Base-by-base conservation (phyloP, 148 eudicot genomes). In the Chenopodium quinoa region DNA sequence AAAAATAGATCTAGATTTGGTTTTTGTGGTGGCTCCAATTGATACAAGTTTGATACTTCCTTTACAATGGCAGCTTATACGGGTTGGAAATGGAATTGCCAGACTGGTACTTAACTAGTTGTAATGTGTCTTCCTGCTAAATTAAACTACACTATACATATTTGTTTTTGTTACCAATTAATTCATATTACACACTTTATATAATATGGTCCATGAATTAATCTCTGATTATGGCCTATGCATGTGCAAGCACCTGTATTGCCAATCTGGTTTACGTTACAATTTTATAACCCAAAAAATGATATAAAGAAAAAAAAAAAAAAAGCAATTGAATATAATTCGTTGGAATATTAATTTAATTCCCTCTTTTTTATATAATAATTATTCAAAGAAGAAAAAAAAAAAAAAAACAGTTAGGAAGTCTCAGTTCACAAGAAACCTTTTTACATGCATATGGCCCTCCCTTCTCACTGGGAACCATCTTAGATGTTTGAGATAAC, bases 161-260 rank as follows among this genome's bases (percentile, higher is more conserved):
- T 9, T 50, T 50, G 16, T 50, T 9, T 10, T 50, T 13, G 54
- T 12, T 19, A 34, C 47, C 73, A 32, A 40, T 32, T 69, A 32
- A 34, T 29, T 69, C 34, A 32, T 31, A 64, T 40, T 50, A 9
- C 12, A 13, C 54, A 40, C 44, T 40, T 40, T 48, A 48, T 48
- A 73, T 48, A 56, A 29, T 27, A 67, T 67, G 71, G 69, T 25
- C 29, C 25, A 65, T 67, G 71, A 14, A 19, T 31, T 31, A 44
- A 34, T 37, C 31, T 19, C 37, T 27, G 48, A 32, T 75, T 75
- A 62, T 63, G 11, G 78, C 68, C 7, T 34, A 16, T 64, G 82
- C 85, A 83, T 83, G 85, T 83, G 85, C 85, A 8, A 63, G 31
- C 84, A 82, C 81, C 81, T 82, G 77, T 17, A 63, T 83, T 83